A percentile compares a stretch with the other conserved stretches of the same genome.
phyloP scores from a whole-genome alignment of 2,329 filamentous ascomycete genomes.

The Alternaria brassicae region DNA sequence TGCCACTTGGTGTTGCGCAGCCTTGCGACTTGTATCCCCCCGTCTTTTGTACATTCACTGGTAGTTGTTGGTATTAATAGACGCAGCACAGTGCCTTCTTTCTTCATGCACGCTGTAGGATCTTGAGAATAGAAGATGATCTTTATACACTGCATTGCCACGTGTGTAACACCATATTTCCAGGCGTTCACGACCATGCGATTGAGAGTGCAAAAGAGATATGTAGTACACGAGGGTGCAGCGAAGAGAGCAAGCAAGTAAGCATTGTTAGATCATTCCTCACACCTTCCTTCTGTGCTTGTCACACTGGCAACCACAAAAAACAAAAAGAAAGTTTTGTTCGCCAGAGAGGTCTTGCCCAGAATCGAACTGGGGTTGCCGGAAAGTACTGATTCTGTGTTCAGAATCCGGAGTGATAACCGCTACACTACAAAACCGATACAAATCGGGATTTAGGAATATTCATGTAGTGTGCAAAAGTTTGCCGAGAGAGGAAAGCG shows the following conservation, averaged over 20 bases:
- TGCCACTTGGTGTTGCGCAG: slow-evolving; percentile 34
- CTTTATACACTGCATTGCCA: neutral
- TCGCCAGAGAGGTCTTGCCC: slow-evolving; percentile 35
- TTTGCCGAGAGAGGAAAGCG: neutral
- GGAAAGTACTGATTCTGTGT: slow-evolving; percentile 24
- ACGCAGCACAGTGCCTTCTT: neutral
- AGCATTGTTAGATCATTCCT: too few relatives aligned
- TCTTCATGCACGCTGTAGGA: neutral
- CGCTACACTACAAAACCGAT: slow-evolving; percentile 31
- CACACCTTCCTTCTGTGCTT: too few relatives aligned
- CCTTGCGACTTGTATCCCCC: slow-evolving; percentile 23
- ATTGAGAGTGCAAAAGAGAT: neutral
- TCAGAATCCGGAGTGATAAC: slow-evolving; percentile 42
- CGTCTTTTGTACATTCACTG: slow-evolving; percentile 14
- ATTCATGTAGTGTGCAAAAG: neutral
- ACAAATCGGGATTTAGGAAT: neutral
- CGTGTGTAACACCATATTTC: neutral
- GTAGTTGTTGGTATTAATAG: slow-evolving; percentile 4
- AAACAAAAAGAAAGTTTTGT: neutral
- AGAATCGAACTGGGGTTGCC: slow-evolving; percentile 37
- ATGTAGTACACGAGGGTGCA: neutral
- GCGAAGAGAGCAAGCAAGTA: neutral
- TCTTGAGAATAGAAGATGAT: neutral
- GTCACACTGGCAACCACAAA: too few relatives aligned
- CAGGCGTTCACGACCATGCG: too few relatives aligned